phyloP scores from a whole-genome alignment of 495 filamentous ascomycete species.

The Talaromyces adpressus region DNA sequence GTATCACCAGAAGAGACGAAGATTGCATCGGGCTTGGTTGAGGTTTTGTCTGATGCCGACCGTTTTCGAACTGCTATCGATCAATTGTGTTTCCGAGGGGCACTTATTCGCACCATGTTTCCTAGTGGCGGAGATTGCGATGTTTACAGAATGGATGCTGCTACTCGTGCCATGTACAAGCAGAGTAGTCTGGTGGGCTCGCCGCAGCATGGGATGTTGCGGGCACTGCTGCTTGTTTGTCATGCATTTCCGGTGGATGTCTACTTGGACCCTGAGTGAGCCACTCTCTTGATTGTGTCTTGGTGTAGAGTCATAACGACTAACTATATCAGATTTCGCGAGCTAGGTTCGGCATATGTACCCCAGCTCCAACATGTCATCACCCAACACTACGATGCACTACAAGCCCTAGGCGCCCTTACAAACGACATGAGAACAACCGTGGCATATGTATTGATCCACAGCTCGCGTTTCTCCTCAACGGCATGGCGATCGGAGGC shows the following conservation, averaged over 20 bases:
- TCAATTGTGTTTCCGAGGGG: neutral
- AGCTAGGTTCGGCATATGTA: neutral
- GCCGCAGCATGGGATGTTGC: neutral
- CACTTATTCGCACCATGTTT: neutral
- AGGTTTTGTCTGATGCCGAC: neutral
- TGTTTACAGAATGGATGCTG: slow-evolving; percentile 1
- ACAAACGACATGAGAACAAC: neutral
- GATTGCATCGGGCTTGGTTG: neutral
- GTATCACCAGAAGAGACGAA: neutral
- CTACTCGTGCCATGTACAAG: neutral
- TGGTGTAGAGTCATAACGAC: neutral
- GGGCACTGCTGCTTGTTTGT: slow-evolving; percentile 4
- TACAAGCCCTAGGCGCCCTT: neutral
- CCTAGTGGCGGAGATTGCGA: neutral
- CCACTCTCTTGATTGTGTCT: neutral
- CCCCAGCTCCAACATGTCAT: neutral
- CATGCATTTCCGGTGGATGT: slow-evolving; percentile 2
- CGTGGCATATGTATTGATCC: neutral
- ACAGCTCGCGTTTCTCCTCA: neutral
- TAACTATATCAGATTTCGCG: neutral
- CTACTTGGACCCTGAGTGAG: neutral
- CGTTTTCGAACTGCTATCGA: neutral
- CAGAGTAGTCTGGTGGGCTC: neutral
- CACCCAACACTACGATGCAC: neutral
- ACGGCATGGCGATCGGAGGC: neutral